phyloP scores from a whole-genome alignment of 768 basidiomycete genomes.

The Gelatoporia subvermispora region DNA sequence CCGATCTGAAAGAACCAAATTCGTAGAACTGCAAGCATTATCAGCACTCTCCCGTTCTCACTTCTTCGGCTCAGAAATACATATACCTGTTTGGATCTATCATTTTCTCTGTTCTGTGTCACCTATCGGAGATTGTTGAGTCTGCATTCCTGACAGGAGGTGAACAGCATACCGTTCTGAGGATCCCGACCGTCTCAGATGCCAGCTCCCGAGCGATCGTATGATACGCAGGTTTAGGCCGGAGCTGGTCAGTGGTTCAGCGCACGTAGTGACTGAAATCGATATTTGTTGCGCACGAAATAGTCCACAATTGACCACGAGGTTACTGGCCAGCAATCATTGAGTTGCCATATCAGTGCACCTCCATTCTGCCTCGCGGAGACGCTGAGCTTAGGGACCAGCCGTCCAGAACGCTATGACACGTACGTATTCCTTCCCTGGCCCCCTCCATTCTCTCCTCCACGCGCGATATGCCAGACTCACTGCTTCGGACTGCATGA shows the following conservation, averaged over 20 bases:
- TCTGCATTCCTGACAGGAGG: constrained; percentile 2
- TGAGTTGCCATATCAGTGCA: constrained; percentile 88
- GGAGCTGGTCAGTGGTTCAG: constrained; percentile 29
- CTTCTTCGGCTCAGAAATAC: not conserved
- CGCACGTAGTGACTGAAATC: constrained; percentile 8
- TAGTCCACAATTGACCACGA: constrained; percentile 93
- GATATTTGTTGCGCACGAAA: constrained; percentile 39
- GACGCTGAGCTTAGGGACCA: constrained; percentile 19
- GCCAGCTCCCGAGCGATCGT: constrained; percentile 40
- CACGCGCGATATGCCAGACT: constrained; percentile 85
- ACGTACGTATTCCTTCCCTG: constrained; percentile 68
- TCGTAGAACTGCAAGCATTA: constrained; percentile 27
- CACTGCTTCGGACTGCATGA: constrained; percentile 92
- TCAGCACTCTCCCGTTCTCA: not conserved
- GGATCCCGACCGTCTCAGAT: constrained; percentile 35
- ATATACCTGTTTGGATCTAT: constrained; percentile 29
- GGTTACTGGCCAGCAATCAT: constrained; percentile 90
- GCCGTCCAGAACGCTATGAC: constrained; percentile 42
- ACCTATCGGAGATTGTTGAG: constrained; percentile 13
- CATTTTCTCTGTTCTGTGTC: constrained; percentile 28
- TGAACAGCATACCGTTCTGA: constrained; percentile 26
- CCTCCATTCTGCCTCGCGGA: constrained; percentile 52
- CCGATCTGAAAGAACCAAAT: constrained; percentile 53
- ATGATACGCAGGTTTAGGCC: constrained; percentile 43
- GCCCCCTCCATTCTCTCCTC: constrained; percentile 85